Percentiles rank a stretch among this genome's conserved stretches.
Evolutionary conservation across 306 rosid genomes (phyloP).

Genomic region (Rubus parviflorus): DNA sequence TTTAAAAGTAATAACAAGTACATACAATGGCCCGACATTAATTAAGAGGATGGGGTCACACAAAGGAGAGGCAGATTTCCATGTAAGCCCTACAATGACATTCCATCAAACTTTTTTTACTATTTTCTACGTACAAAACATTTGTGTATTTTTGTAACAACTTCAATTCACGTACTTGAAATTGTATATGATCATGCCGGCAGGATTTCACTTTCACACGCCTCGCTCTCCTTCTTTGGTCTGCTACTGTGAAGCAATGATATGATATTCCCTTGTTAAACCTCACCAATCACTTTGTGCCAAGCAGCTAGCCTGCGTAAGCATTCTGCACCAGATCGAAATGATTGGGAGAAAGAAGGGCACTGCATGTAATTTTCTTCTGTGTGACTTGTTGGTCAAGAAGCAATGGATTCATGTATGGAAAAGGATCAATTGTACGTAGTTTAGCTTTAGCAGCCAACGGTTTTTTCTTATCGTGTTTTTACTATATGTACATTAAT

Average conservation of each 20-base stretch:
- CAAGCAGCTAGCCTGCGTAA: background rate
- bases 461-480: too few relatives aligned
- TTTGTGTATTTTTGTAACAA: conserved; percentile 51
- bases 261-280: background rate
- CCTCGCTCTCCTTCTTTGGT: conserved; percentile 25
- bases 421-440: background rate
- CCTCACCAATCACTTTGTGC: conserved; percentile 17
- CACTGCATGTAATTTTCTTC: background rate
- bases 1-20: conserved; percentile 40
- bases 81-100: conserved; percentile 86
- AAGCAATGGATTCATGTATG: background rate
- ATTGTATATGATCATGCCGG: conserved; percentile 35
- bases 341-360: background rate
- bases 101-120: conserved; percentile 57
- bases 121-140: conserved; percentile 72
- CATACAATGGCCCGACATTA: conserved; percentile 54
- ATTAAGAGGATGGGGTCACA: conserved; percentile 48
- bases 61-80: conserved; percentile 50
- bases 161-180: conserved; percentile 34
- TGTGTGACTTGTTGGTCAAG: background rate
- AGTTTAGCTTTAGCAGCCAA: background rate
- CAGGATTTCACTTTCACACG: conserved; percentile 42
- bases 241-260: conserved; percentile 11
- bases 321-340: background rate
- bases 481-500: background rate